A percentile compares a stretch with the other conserved stretches of the same genome.
phyloP scores from a whole-genome alignment of 345 rosid genomes.

The Gossypium stocksii region DNA sequence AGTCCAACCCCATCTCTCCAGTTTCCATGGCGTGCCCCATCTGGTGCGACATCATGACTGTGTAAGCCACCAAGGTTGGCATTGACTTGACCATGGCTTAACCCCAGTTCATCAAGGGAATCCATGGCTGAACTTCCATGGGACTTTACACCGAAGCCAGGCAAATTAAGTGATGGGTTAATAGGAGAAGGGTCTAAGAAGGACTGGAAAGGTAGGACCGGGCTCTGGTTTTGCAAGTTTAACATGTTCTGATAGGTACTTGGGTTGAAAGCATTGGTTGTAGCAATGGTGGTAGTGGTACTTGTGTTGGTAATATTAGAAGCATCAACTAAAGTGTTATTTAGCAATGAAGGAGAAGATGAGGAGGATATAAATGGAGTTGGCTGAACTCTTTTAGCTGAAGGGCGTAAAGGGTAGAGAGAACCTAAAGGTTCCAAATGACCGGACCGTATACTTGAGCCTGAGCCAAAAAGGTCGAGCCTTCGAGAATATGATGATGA shows the following conservation, averaged over 20 bases:
- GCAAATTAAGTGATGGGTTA: constrained; percentile 19
- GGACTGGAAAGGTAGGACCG: constrained; percentile 31
- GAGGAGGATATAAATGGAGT: constrained; percentile 24
- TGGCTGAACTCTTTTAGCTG: constrained; percentile 46
- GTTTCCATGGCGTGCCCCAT: constrained; percentile 4
- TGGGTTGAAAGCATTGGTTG: constrained; percentile 21
- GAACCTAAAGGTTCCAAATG: constrained; percentile 36
- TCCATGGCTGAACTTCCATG: constrained; percentile 18
- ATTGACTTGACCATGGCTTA: constrained; percentile 27
- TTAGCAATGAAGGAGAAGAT: constrained; percentile 15
- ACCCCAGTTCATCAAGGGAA: constrained; percentile 32
- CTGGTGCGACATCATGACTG: constrained; percentile 8
- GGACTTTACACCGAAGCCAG: constrained; percentile 26
- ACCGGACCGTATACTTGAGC: constrained; percentile 35
- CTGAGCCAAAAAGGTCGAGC: constrained; percentile 58
- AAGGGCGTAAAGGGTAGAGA: constrained; percentile 49
- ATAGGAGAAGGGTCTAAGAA: constrained; percentile 23
- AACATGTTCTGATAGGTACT: constrained; percentile 18
- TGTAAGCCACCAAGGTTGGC: constrained; percentile 21
- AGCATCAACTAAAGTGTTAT: constrained; percentile 15
- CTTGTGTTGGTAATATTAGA: constrained; percentile 13
- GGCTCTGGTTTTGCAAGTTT: constrained; percentile 32
- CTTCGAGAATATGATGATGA: constrained; percentile 53
- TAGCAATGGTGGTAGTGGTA: constrained; percentile 6
- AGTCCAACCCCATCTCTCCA: constrained; percentile 1